Conservation (phyloP, 805 yeast species). For the Candida ascalaphidarum region DNA sequence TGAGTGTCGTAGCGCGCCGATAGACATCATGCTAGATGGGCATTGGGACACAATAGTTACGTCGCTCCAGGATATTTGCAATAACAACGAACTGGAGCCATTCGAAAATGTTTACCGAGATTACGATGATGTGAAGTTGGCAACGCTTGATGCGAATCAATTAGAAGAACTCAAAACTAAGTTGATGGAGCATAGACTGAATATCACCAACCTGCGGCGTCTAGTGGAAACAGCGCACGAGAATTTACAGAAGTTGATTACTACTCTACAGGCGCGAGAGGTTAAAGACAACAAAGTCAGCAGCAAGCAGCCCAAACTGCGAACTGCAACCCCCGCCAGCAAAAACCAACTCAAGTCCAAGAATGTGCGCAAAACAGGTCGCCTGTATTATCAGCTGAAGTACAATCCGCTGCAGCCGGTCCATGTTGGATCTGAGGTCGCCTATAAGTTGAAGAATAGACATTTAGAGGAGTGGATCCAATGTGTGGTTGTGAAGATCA, state of each 20-base stretch:
- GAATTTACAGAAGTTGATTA: slow-evolving; percentile 40
- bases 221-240: slow-evolving; percentile 30
- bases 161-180: slow-evolving; percentile 31
- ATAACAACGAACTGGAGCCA: slow-evolving; percentile 45
- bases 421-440: slow-evolving; percentile 72
- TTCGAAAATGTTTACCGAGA: slow-evolving; percentile 35
- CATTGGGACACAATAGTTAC: slow-evolving; percentile 64
- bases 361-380: slow-evolving; percentile 23
- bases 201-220: slow-evolving; percentile 42
- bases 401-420: slow-evolving; percentile 54
- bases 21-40: slow-evolving; percentile 41
- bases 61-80: slow-evolving; percentile 61
- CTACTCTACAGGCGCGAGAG: slow-evolving; percentile 8
- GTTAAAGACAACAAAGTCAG: slow-evolving; percentile 7
- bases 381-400: slow-evolving; percentile 43
- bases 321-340: slow-evolving; percentile 1
- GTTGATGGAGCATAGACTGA: slow-evolving; percentile 45
- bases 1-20: no score
- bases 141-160: slow-evolving; percentile 27
- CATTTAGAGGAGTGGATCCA: slow-evolving; percentile 94
- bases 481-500: slow-evolving; percentile 75
- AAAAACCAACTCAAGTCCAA: slow-evolving; percentile 6
- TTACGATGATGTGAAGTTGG: slow-evolving; percentile 15
- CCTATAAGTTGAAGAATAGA: slow-evolving; percentile 65
- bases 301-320: slow-evolving; percentile 4